Base-by-base conservation (phyloP, 768 basidiomycete genomes). In the Melanogaster broomeanus region DNA sequence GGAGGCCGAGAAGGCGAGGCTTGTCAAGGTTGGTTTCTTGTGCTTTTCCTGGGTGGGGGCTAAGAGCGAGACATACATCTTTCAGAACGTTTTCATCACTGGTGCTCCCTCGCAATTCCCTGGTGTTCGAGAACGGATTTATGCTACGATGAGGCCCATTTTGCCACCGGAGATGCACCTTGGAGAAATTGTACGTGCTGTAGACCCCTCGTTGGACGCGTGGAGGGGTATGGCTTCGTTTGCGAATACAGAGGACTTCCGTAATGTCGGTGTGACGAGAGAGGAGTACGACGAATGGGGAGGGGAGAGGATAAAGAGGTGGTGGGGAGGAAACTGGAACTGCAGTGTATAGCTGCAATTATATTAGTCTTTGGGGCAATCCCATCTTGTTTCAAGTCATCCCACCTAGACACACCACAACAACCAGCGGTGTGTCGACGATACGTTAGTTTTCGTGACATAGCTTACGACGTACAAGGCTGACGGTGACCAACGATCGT, bases 301-400 rank as follows among this genome's bases (percentile, higher is more conserved):
- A 0, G 84, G 83, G 2, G 94, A 97, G 68, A 79, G 91, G 53
- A 76, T 95, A 52, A 90, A 87, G 68, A 79, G 79, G 64, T 97
- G 97, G 88, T 91, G 88, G 82, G 93, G 93, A 65, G 87, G 94
- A 7, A 98, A 98, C 65, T 90, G 87, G 86, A 90, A 90, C 62
- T 59, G 47, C 0, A 21, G 55, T 1, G 45, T 52, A 45, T 68
- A 55, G 42, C 16, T 19, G 44, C n/a, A 6, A 13, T 13, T 30
- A 12, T 11, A 22, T 34, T 19, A 15, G 13, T 31, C 31, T 31
- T 31, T 0, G 13, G 1, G 12, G 31, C 31, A 13, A 13, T 12
- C 2, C 31, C 12, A 12, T 30, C 28, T 30, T 12, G 28, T 10
- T 30, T 30, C 9, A 12, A 30, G 28, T 10, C n/a, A n/a, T 30